Evolutionary conservation across 306 rosid species (phyloP), one percentile per base, ranked within the genome.

Genomic region (Luffa acutangula): DNA sequence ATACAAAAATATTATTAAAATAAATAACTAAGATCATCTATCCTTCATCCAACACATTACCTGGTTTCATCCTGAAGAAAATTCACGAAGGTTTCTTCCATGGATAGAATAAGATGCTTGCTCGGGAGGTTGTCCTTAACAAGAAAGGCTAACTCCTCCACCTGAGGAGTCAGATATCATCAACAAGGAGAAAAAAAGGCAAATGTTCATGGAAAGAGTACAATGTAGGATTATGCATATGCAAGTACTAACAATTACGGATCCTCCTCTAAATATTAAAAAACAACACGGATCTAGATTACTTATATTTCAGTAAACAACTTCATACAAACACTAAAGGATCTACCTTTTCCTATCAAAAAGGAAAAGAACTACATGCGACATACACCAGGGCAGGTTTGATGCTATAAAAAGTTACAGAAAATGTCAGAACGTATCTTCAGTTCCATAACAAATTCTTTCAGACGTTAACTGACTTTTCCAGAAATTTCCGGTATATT

Each of bases 141-240:
- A 79, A 95, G 96, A 83, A 78, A 93, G 84, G 99, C 99, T 92
- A 95, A 86, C 75, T 95, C 99, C 89, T 95, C 97, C 76, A 95
- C 99, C 99, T 95, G 86, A 81, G 81, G 70, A 48, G 31, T 74
- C 78, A 31, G 15, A 74, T 5, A 25, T 72, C 77, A 45, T 5
- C 41, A 15, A 51, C 51, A 33, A 74, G 4, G 78, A 33, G 11
- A 12, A 73, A 7, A 72, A 31, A 52, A 2, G 25, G 45, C 51
- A 74, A 48, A 74, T 7, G 78, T 25, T 33, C 48, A 72, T 7
- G 58, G 21, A 72, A 72, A 31, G 58, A 13, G 58, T 25, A 72
- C 77, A 21, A 48, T 0, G 18, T 48, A 72, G 39, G 58, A 72
- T 72, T 48, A 48, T 3, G 18, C 25, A 72, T 48, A 11, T 5